Evolutionary conservation across 2,329 filamentous ascomycete species (phyloP), one percentile per base, ranked within the genome.

Genomic region (Aspergillus phoenicis): DNA sequence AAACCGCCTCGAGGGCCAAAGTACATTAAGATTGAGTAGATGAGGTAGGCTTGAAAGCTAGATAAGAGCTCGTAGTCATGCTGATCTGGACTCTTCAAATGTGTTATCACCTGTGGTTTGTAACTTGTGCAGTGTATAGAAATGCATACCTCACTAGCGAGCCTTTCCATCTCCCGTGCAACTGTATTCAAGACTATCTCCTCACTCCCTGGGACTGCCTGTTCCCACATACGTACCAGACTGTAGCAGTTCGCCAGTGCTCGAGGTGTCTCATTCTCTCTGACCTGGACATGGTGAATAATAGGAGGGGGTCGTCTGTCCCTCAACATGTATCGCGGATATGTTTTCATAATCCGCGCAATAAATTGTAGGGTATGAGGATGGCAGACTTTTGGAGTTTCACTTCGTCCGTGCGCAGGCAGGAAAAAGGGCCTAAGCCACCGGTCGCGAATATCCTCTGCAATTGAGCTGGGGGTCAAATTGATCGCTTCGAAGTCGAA

Each of bases 1-100:
- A 79, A 75, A 0, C 68, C 65, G 0, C 64, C 64, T 1, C 13
- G 53, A 45, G 76, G 63, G 0, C 69, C 68, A 57, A 83, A 84
- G 64, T 82, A 84, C 2, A 83, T 52, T 2, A 81, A 73, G 68
- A 86, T 78, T 2, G 77, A 69, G 61, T 85, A 84, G n/a, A 85
- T 75, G 2, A 86, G 70, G 66, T 84, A 84, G 0, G 83, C 81
- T 62, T 86, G 84, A 41, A 85, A 84, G 1, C 78, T 72, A 0
- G 77, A 75, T 0, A 86, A 76, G 0, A 77, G 69, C 5, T 70
- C 66, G 28, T 48, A 68, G 61, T 36, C 54, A 22, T 17, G 22
- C n/a, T 3, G 26, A 22, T 43, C 56, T 5, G 43, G 20, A 41
- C 30, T 33, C 30, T 33, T 13, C 13, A 13, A 5, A 5, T 11